A percentile compares a stretch with the other conserved stretches of the same genome.
Evolutionary conservation across 2,329 filamentous ascomycete species (phyloP).

Genomic region (Neopestalotiopsis clavispora): DNA sequence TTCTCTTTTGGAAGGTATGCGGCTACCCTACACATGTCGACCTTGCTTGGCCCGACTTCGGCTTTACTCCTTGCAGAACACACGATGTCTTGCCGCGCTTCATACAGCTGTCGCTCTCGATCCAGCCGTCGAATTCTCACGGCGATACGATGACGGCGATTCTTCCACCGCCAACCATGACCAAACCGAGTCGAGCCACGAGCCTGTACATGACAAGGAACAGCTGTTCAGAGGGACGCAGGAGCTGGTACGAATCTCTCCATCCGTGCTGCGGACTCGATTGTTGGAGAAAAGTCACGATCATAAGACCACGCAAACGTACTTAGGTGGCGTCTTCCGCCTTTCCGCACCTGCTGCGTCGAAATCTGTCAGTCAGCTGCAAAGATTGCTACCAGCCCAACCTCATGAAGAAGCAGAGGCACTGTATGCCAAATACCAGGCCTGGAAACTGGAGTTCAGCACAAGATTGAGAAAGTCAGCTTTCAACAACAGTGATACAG

Average conservation of each 20-base stretch:
- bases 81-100: constrained; percentile 13
- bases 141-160: background rate
- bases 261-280: background rate
- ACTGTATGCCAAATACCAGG: constrained; percentile 29
- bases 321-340: constrained; percentile 26
- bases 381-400: constrained; percentile 27
- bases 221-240: background rate
- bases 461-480: constrained; percentile 15
- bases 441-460: constrained; percentile 32
- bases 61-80: constrained; percentile 18
- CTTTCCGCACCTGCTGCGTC: constrained; percentile 28
- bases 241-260: background rate
- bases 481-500: background rate
- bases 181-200: background rate
- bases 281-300: background rate
- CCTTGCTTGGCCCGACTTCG: constrained; percentile 32
- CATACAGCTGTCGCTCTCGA: constrained; percentile 23
- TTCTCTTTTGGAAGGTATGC: constrained; percentile 25
- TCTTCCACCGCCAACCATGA: background rate
- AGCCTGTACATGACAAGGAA: background rate
- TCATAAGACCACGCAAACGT: constrained; percentile 4
- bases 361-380: constrained; percentile 32
- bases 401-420: constrained; percentile 16
- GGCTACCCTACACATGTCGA: constrained; percentile 34
- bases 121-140: background rate